These are phyloP conservation scores for Alectoria sarmentosa DNA, from an alignment of 495 filamentous ascomycete species.

Conservation along the genomic window DNA sequence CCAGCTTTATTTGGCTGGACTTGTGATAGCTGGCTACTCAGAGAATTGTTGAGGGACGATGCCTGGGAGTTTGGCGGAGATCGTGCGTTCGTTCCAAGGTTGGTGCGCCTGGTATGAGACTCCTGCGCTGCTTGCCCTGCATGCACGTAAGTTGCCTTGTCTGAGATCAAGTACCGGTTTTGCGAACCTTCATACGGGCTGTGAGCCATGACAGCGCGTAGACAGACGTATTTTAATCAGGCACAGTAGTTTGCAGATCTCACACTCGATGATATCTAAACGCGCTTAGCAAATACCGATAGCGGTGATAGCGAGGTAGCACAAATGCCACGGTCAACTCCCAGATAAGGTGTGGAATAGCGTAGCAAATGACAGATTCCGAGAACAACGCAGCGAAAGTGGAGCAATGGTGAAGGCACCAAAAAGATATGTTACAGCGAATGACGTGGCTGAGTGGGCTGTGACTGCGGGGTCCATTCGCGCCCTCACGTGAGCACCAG, in stretches of 20 bases:
- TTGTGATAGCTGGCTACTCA: constrained; percentile 15
- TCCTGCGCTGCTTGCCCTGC: constrained; percentile 6
- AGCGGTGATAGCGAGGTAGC: not conserved
- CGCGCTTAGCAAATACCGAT: not conserved
- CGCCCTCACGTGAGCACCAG: not conserved
- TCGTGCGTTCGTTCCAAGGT: not conserved
- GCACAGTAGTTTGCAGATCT: not conserved
- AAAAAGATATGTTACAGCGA: not conserved
- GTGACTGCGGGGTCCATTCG: not conserved
- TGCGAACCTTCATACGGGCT: not conserved
- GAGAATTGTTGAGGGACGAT: constrained; percentile 20
- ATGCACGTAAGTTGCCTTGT: not conserved
- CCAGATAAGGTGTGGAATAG: not conserved
- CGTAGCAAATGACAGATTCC: not conserved
- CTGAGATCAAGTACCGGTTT: not conserved
- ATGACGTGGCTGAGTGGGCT: not conserved
- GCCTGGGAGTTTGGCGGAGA: constrained; percentile 14
- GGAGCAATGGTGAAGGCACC: not conserved
- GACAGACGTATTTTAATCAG: not conserved
- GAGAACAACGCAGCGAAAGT: not conserved
- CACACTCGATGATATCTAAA: not conserved
- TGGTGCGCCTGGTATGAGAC: not conserved
- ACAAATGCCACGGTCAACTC: not conserved
- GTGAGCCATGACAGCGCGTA: not conserved
- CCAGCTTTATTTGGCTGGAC: not conserved